Base-by-base conservation (phyloP, 2,329 filamentous ascomycete species). In the Botrytis byssoidea region DNA sequence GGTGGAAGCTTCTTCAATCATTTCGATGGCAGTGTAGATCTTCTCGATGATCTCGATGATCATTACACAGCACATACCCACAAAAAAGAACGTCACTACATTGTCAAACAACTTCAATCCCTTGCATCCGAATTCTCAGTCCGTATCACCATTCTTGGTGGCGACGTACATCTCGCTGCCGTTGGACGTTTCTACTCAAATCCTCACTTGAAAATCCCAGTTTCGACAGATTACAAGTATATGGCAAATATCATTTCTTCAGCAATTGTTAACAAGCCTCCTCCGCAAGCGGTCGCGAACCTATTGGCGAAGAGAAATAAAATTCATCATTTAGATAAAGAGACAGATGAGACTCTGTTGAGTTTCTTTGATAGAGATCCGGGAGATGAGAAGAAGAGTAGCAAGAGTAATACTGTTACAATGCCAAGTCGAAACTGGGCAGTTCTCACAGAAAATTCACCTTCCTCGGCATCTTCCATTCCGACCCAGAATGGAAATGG, bases 381-480 rank as follows among this genome's bases (percentile, higher is more conserved):
- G 0, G 94, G 97, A 78, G 88, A 83, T 81, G 89, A 82, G 80
- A 93, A 69, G 87, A 97, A 95, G 84, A 93, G 92, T 6, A 88
- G 90, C 1, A 85, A 85, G 61, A 91, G 88, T 80, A 98, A 98
- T 83, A 88, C 93, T 76, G 92, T 93, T 75, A 98, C 95, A 18
- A 98, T 98, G 83, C 90, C 97, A 3, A 95, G 94, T 77, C 90
- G 96, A 37, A 99, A 99, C 82, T 99, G 93, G 87, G 95, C 95
- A 79, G 91, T 93, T 60, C 91, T 99, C 74, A 92, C 93, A 29
- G 93, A 97, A 82, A 98, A 97, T 82, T 90, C 91, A n/a, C 60
- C 64, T 6, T 68, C 60, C 57, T 87, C 87, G 14, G 83, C 85
- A 16, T 40, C 35, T 10, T 29, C 46, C 1, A 20, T 29, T 25